Percentiles rank a stretch among this genome's conserved stretches.
phyloP scores from a whole-genome alignment of 495 filamentous ascomycete genomes.

The Hypoxylon subgilvum region DNA sequence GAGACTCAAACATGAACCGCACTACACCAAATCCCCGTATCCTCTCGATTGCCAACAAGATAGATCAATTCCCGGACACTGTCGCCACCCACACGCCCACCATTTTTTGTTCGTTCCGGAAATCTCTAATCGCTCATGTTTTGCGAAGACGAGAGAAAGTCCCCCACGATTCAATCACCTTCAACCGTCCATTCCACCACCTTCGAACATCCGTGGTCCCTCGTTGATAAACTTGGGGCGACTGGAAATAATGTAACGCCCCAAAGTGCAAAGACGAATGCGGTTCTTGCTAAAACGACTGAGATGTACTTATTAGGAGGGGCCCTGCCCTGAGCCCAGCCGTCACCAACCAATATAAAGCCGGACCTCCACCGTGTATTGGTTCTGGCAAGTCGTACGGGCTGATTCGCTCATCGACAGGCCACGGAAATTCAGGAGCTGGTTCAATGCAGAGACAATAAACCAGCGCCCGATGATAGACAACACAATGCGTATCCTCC shows the following conservation, averaged over 20 bases:
- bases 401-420: neutral
- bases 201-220: neutral
- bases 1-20: slow-evolving; percentile 19
- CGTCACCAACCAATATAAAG: slow-evolving; percentile 1
- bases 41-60: neutral
- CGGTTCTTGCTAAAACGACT: neutral
- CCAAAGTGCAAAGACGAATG: slow-evolving; percentile 4
- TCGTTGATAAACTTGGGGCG: neutral
- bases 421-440: slow-evolving; percentile 3
- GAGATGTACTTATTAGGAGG: slow-evolving; percentile 19
- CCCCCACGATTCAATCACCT: neutral
- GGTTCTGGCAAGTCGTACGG: neutral
- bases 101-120: slow-evolving; percentile 9
- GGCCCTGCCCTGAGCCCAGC: neutral
- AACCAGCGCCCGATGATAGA: slow-evolving; percentile 4
- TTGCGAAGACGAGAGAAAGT: neutral
- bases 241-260: slow-evolving; percentile 4
- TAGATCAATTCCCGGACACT: slow-evolving; percentile 17
- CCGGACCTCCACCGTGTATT: neutral
- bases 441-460: slow-evolving; percentile 6
- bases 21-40: slow-evolving; percentile 18
- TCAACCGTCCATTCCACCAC: neutral
- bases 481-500: slow-evolving; percentile 8
- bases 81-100: slow-evolving; percentile 18
- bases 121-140: neutral